Evolutionary conservation across 768 basidiomycete genomes (phyloP), one percentile per base, ranked within the genome.

Genomic region (Xerocomus potaroensis): DNA sequence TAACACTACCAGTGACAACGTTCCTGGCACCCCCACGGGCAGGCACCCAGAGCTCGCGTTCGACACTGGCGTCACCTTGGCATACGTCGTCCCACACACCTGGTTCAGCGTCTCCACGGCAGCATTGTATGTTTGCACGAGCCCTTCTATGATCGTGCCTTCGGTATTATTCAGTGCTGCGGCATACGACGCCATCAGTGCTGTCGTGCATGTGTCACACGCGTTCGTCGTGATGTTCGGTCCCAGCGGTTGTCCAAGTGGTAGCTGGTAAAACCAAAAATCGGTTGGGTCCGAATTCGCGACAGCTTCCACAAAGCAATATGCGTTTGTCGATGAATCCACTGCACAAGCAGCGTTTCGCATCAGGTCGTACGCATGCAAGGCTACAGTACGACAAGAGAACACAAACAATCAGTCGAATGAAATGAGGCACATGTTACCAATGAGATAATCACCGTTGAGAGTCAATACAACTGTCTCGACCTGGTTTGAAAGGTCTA

Each of bases 301-400:
- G 18, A 79, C 75, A 12, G 89, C 86, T 50, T 81, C 72, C 44
- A 88, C 43, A 67, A 79, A 91, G 69, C 89, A 92, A 67, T 89
- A 92, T 0, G 78, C 64, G 55, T 82, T 74, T 24, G 79, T 74
- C 4, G 69, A 57, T 9, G 80, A 73, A 63, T 87, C 73, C 8
- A 72, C 53, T 19, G 77, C 69, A 59, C 90, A 92, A 6, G 75
- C 85, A 0, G 72, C 73, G 12, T 73, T 62, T 31, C 80, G 75
- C 77, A 87, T 80, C 41, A 87, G 49, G 31, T 67, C 51, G 60
- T 82, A 94, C 19, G 81, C 73, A 49, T 76, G 67, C 30, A 93
- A 69, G 24, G 79, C 90, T 81, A 19, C 22, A 14, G 19, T 44
- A 22, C 18, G 18, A 12, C n/a, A 30, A 18, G 34, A 39, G 43